Evolutionary conservation across 306 rosid genomes (phyloP).

Genomic region (Lupinus albus): DNA sequence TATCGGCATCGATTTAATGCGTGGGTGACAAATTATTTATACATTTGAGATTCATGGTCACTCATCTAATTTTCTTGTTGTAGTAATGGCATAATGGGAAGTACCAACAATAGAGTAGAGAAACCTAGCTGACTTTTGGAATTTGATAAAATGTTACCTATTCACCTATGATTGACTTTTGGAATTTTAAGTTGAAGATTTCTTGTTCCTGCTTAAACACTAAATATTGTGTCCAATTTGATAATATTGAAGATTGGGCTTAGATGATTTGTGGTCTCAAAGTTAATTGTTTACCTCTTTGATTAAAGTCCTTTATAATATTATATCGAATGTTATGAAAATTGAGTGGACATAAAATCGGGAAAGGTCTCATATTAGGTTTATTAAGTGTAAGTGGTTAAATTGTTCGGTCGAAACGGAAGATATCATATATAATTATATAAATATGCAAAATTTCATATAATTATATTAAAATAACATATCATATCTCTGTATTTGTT

Average conservation of each 20-base stretch:
- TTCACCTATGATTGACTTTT: conserved; percentile 49
- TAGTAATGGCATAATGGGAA: too few relatives aligned
- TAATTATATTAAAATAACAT: too few relatives aligned
- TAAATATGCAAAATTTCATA: too few relatives aligned
- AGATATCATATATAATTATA: too few relatives aligned
- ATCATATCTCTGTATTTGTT: too few relatives aligned
- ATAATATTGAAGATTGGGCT: background rate
- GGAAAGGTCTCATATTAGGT: too few relatives aligned
- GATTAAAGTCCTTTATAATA: too few relatives aligned
- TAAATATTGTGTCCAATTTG: conserved; percentile 28
- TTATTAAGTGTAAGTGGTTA: too few relatives aligned
- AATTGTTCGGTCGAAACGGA: too few relatives aligned
- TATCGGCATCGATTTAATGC: conserved; percentile 92
- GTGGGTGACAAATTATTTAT: conserved; percentile 64
- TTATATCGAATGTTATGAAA: too few relatives aligned
- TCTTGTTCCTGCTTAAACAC: conserved; percentile 29
- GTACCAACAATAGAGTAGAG: conserved; percentile 53
- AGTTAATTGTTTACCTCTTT: too few relatives aligned
- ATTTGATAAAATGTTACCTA: conserved; percentile 43
- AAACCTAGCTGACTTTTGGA: conserved; percentile 46
- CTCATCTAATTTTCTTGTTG: conserved; percentile 51
- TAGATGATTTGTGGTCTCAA: conserved; percentile 25
- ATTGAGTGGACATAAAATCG: too few relatives aligned
- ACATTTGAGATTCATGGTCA: conserved; percentile 47
- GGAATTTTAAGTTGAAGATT: conserved; percentile 45